These are phyloP conservation scores for Chrysanthemum lavandulifolium DNA, from an alignment of 129 eudicot species.

Conservation along the genomic window DNA sequence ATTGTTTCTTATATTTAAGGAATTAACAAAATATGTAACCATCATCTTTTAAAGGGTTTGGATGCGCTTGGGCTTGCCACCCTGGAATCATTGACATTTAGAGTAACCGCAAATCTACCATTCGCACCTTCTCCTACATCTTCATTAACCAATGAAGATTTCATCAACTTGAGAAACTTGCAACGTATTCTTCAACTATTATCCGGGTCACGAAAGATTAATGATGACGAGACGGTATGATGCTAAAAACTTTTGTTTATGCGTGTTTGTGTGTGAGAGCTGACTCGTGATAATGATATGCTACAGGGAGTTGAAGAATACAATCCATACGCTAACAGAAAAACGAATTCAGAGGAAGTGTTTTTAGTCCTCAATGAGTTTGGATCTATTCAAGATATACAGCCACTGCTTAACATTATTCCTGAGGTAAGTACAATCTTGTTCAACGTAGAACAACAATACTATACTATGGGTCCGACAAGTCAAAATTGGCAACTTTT, in stretches of 20 bases:
- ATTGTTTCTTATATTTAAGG: constrained; percentile 7
- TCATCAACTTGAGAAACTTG: constrained; percentile 71
- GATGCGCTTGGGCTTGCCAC: constrained; percentile 94
- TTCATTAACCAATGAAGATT: constrained; percentile 72
- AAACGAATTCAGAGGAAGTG: constrained; percentile 32
- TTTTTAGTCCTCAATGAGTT: constrained; percentile 41
- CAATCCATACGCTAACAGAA: constrained; percentile 35
- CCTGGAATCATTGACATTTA: constrained; percentile 54
- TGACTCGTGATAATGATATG: constrained; percentile 20
- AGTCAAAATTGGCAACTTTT: not conserved
- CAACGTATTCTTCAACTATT: constrained; percentile 62
- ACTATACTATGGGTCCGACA: not conserved
- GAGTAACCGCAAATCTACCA: constrained; percentile 61
- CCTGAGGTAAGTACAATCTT: constrained; percentile 56
- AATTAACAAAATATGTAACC: constrained; percentile 2
- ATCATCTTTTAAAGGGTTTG: constrained; percentile 53
- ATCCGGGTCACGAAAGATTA: constrained; percentile 49
- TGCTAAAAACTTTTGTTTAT: constrained; percentile 32
- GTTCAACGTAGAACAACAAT: not conserved
- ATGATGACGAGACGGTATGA: constrained; percentile 47
- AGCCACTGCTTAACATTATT: constrained; percentile 57
- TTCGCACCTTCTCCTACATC: constrained; percentile 50
- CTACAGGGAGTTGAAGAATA: constrained; percentile 45
- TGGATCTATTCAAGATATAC: constrained; percentile 54
- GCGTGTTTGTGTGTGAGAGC: not conserved